phyloP scores from a whole-genome alignment of 2,329 filamentous ascomycete species.

The Chaetomiaceae sp. region DNA sequence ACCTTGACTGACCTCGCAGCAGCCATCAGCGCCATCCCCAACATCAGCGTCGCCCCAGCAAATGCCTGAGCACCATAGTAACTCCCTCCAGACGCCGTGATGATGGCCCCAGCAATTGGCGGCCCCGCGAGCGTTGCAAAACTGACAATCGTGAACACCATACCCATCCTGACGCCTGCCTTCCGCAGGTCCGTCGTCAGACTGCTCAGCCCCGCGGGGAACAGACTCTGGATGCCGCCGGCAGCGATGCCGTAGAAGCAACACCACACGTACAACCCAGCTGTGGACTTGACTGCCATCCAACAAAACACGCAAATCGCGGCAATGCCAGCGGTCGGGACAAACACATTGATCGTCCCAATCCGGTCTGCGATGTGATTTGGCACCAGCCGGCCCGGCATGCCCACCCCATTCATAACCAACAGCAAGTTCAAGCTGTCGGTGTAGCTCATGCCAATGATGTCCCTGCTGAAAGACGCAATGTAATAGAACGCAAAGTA shows the following conservation, averaged over 20 bases:
- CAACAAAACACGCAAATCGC: constrained; percentile 50
- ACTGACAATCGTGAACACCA: constrained; percentile 54
- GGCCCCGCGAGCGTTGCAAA: constrained; percentile 50
- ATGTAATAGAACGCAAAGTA: constrained; percentile 60
- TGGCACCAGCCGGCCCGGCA: constrained; percentile 54
- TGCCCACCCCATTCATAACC: constrained; percentile 60
- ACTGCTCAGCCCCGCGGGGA: constrained; percentile 57
- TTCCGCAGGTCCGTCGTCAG: constrained; percentile 49
- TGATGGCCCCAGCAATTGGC: constrained; percentile 48
- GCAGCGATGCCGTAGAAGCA: constrained; percentile 60
- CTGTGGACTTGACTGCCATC: constrained; percentile 49
- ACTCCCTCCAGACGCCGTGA: constrained; percentile 37
- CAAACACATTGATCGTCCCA: constrained; percentile 59
- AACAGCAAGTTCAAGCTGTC: constrained; percentile 58
- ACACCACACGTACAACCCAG: constrained; percentile 58
- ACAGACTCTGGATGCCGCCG: constrained; percentile 61
- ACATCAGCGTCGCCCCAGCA: constrained; percentile 40
- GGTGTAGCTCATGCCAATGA: constrained; percentile 41
- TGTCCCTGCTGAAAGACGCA: constrained; percentile 43
- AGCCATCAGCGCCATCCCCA: constrained; percentile 39
- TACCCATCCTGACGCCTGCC: constrained; percentile 53
- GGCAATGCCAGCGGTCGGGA: constrained; percentile 42
- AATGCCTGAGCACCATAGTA: constrained; percentile 49
- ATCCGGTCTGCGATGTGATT: constrained; percentile 53
- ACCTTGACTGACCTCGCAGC: constrained; percentile 38